A percentile compares a stretch with the other conserved stretches of the same genome.
Conservation (phyloP, 2,329 filamentous ascomycete species). For the Microsporum ferrugineum region DNA sequence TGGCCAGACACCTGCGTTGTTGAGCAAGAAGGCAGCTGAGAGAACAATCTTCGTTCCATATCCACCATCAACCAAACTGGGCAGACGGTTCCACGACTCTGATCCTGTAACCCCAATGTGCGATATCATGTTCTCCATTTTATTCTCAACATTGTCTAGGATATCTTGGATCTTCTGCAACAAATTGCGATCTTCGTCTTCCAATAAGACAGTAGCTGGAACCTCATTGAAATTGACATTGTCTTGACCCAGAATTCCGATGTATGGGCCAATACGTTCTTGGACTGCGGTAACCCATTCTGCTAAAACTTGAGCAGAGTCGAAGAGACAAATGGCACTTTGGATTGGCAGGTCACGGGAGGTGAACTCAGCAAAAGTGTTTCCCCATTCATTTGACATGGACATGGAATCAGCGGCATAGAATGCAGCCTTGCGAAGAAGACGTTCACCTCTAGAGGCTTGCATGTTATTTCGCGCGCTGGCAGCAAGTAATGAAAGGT, state of each 20-base stretch:
- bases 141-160: slow-evolving; percentile 62
- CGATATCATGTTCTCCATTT: slow-evolving; percentile 54
- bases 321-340: slow-evolving; percentile 82
- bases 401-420: slow-evolving; percentile 85
- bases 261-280: slow-evolving; percentile 78
- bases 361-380: slow-evolving; percentile 73
- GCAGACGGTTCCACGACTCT: slow-evolving; percentile 42
- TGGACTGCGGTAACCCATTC: slow-evolving; percentile 93
- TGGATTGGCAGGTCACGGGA: slow-evolving; percentile 80
- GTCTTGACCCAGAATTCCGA: slow-evolving; percentile 77
- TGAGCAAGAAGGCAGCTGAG: slow-evolving; percentile 74
- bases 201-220: slow-evolving; percentile 77
- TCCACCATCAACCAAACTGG: slow-evolving; percentile 54
- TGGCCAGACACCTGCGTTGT: slow-evolving; percentile 86
- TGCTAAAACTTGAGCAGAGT: slow-evolving; percentile 84
- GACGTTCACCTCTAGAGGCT: slow-evolving; percentile 66
- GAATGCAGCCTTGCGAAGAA: slow-evolving; percentile 86
- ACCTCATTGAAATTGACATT: slow-evolving; percentile 67
- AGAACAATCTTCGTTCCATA: slow-evolving; percentile 76
- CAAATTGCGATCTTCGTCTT: slow-evolving; percentile 82
- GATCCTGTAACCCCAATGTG: slow-evolving; percentile 12
- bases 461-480: slow-evolving; percentile 22
- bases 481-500: slow-evolving; percentile 23
- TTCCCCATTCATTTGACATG: slow-evolving; percentile 75
- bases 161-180: slow-evolving; percentile 73